Percentiles rank a stretch among this genome's conserved stretches.
Evolutionary conservation across 2,329 filamentous ascomycete species (phyloP).

Genomic region (Didymella pinodella): DNA sequence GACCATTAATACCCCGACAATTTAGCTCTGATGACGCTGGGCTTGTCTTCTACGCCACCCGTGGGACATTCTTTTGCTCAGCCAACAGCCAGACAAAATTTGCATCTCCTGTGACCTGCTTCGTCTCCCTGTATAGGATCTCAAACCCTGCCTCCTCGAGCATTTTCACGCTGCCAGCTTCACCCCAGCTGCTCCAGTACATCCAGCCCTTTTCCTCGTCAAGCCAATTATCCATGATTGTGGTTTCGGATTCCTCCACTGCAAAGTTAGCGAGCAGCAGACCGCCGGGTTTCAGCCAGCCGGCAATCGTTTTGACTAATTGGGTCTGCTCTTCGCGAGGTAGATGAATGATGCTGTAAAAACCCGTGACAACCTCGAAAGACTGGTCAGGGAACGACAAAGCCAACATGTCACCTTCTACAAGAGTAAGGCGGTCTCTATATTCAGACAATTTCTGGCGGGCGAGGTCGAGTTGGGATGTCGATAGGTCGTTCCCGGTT

Average conservation of each 20-base stretch:
- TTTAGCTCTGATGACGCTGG: neutral
- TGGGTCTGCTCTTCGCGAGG: constrained; percentile 59
- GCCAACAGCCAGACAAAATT: constrained; percentile 44
- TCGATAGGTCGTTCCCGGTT: constrained; percentile 56
- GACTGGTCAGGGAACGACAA: constrained; percentile 46
- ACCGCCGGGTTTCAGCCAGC: constrained; percentile 63
- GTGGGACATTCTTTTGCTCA: neutral
- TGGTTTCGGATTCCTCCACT: constrained; percentile 27
- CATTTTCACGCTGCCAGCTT: constrained; percentile 43
- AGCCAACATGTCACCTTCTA: constrained; percentile 55
- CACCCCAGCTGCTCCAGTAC: constrained; percentile 55
- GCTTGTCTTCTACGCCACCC: neutral
- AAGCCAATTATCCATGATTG: constrained; percentile 43
- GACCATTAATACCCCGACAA: neutral
- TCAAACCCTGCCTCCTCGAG: constrained; percentile 40
- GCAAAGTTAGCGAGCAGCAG: constrained; percentile 54
- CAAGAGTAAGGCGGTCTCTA: constrained; percentile 27
- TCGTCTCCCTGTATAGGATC: constrained; percentile 34
- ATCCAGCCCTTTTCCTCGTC: constrained; percentile 46
- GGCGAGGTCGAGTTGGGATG: constrained; percentile 51
- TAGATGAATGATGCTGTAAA: constrained; percentile 66
- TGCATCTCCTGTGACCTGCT: constrained; percentile 32
- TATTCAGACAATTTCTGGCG: constrained; percentile 25
- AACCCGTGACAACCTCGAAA: constrained; percentile 60
- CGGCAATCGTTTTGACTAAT: constrained; percentile 55